phyloP scores from a whole-genome alignment of 2,329 filamentous ascomycete species.

The Aspergillus chevalieri region DNA sequence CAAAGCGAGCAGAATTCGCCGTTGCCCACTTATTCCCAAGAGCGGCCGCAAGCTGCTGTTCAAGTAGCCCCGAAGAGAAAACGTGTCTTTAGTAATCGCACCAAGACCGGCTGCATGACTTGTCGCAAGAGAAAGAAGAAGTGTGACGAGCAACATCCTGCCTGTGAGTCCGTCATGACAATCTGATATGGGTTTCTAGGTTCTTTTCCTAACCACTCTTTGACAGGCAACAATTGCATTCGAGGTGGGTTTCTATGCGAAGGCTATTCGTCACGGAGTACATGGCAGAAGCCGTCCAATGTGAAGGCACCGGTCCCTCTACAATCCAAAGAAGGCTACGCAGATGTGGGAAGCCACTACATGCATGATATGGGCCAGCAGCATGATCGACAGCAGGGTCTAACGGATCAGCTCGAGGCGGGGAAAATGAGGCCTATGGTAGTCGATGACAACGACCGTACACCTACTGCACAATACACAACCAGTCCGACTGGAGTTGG shows the following conservation, averaged over 20 bases:
- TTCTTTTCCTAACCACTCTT: slow-evolving; percentile 7
- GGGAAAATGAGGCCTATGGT: slow-evolving; percentile 42
- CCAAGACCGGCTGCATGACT: slow-evolving; percentile 91
- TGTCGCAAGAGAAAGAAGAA: slow-evolving; percentile 94
- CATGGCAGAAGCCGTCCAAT: slow-evolving; percentile 71
- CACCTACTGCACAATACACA: slow-evolving; percentile 29
- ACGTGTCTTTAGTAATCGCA: slow-evolving; percentile 76
- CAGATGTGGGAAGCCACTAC: slow-evolving; percentile 33
- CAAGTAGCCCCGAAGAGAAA: slow-evolving; percentile 43
- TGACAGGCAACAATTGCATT: slow-evolving; percentile 75
- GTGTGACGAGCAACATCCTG: slow-evolving; percentile 88
- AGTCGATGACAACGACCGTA: slow-evolving; percentile 40
- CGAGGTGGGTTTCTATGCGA: slow-evolving; percentile 86
- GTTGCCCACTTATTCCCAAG: slow-evolving; percentile 26
- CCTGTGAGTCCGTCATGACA: slow-evolving; percentile 58
- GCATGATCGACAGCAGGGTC: slow-evolving; percentile 33
- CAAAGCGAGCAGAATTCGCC: slow-evolving; percentile 30
- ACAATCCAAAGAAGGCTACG: slow-evolving; percentile 69
- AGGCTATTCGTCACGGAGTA: slow-evolving; percentile 75
- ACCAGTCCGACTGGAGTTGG: slow-evolving; percentile 33
- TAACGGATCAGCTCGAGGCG: slow-evolving; percentile 36
- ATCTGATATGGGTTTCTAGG: neutral
- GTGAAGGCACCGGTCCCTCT: slow-evolving; percentile 65
- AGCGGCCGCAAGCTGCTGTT: slow-evolving; percentile 28
- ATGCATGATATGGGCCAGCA: slow-evolving; percentile 32